Conservation (phyloP, 2,329 filamentous ascomycete species). For the Diaporthe amygdali region DNA sequence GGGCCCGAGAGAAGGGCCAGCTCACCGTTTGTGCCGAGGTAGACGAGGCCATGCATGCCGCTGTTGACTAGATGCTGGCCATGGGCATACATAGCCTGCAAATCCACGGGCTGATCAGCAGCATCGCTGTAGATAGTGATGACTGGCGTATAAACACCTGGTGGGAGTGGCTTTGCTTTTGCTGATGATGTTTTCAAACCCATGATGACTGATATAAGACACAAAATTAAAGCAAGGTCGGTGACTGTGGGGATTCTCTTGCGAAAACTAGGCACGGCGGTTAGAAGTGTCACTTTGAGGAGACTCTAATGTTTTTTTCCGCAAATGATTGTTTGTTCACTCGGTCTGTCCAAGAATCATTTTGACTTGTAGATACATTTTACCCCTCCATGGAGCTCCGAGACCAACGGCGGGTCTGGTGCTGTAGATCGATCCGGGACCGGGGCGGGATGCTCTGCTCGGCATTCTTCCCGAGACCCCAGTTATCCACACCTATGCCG, state of each 20-base stretch:
- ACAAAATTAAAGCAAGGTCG: too few relatives aligned
- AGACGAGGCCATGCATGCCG: conserved; percentile 51
- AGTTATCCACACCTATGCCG: too few relatives aligned
- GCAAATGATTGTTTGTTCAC: too few relatives aligned
- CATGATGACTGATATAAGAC: not conserved
- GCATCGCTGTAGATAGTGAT: conserved; percentile 50
- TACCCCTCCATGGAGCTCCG: not conserved
- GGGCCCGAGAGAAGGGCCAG: conserved; percentile 45
- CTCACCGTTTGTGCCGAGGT: conserved; percentile 53
- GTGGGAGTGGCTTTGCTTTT: conserved; percentile 45
- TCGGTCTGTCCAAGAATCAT: not conserved
- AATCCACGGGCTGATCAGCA: conserved; percentile 46
- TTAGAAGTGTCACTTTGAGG: not conserved
- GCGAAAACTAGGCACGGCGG: not conserved
- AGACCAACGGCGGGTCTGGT: not conserved
- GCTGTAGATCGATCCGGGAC: not conserved
- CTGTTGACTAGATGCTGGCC: conserved; percentile 46
- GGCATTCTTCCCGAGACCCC: conserved; percentile 7
- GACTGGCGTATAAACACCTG: conserved; percentile 52
- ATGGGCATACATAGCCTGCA: conserved; percentile 49
- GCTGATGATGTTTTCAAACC: conserved; percentile 28
- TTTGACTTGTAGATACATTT: not conserved
- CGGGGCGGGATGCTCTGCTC: not conserved
- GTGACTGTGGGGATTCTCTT: not conserved
- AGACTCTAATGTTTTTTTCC: not conserved